Conservation (phyloP, 2,329 filamentous ascomycete species). For the Myriosclerotinia duriaeana region DNA sequence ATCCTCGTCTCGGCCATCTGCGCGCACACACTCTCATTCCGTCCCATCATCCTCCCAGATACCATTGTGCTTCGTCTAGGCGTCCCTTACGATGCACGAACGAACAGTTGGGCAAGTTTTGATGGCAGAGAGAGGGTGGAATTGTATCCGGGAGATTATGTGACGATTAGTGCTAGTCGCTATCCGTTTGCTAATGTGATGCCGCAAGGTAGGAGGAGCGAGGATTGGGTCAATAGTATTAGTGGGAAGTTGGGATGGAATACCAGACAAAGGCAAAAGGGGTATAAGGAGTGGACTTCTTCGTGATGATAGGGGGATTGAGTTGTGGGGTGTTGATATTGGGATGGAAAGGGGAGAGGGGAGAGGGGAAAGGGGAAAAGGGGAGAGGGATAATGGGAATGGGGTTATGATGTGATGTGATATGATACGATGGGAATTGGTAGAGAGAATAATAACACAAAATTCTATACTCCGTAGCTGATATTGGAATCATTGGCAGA, state of each 20-base stretch:
- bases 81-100: constrained; percentile 90
- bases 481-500: not conserved
- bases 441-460: not conserved
- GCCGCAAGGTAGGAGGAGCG: constrained; percentile 64
- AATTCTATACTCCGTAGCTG: not conserved
- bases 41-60: constrained; percentile 94
- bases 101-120: constrained; percentile 95
- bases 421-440: not conserved
- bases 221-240: constrained; percentile 83
- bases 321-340: not conserved
- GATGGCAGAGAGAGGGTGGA: constrained; percentile 89
- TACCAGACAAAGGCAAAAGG: constrained; percentile 73
- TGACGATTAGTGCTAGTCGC: constrained; percentile 76
- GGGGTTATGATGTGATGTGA: not conserved
- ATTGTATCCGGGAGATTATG: constrained; percentile 75
- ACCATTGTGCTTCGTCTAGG: constrained; percentile 91
- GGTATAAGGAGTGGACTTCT: constrained; percentile 46
- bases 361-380: no score
- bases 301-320: not conserved
- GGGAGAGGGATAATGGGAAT: not conserved
- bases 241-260: constrained; percentile 80
- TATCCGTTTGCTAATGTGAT: constrained; percentile 80
- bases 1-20: constrained; percentile 94
- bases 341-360: not conserved
- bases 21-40: constrained; percentile 90